Evolutionary conservation across 2,329 filamentous ascomycete species (phyloP).

Genomic region (Stylonectria norvegica): DNA sequence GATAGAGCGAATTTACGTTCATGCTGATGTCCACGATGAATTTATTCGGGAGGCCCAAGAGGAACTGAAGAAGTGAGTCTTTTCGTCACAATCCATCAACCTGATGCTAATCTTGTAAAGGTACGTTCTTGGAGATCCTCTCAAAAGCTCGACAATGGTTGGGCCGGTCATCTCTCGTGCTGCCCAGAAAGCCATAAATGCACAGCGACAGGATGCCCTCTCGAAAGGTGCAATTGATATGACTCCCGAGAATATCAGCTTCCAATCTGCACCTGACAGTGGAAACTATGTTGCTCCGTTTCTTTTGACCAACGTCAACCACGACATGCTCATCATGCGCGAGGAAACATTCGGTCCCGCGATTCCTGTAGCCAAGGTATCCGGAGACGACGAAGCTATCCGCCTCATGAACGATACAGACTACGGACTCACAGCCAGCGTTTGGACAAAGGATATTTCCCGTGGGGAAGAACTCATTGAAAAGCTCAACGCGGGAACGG

Average conservation of each 20-base stretch:
- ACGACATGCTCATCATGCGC: constrained; percentile 81
- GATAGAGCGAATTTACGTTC: constrained; percentile 84
- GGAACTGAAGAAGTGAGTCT: constrained; percentile 55
- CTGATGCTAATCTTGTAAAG: constrained; percentile 20
- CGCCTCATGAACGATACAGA: constrained; percentile 88
- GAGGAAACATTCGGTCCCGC: constrained; percentile 93
- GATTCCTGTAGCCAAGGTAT: constrained; percentile 86
- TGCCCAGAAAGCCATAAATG: constrained; percentile 69
- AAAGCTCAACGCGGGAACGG: constrained; percentile 81
- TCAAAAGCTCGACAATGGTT: constrained; percentile 71
- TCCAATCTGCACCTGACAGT: constrained; percentile 62
- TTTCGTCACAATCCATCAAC: too few species aligned
- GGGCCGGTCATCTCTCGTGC: constrained; percentile 82
- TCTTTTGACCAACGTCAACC: constrained; percentile 71
- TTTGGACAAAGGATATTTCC: constrained; percentile 84
- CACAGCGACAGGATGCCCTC: constrained; percentile 77
- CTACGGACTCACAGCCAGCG: constrained; percentile 86
- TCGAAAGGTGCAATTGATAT: constrained; percentile 76
- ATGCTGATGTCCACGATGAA: constrained; percentile 73
- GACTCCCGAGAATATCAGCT: constrained; percentile 76
- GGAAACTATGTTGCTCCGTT: constrained; percentile 87
- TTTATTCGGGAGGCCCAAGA: constrained; percentile 76
- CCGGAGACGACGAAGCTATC: constrained; percentile 74
- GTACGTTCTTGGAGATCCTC: constrained; percentile 84
- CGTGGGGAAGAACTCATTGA: constrained; percentile 73